Percentiles rank a stretch among this genome's conserved stretches.
These are phyloP conservation scores for Pneumocystis carinii DNA, from an alignment of 1,139 yeast species.

Conservation along the genomic window DNA sequence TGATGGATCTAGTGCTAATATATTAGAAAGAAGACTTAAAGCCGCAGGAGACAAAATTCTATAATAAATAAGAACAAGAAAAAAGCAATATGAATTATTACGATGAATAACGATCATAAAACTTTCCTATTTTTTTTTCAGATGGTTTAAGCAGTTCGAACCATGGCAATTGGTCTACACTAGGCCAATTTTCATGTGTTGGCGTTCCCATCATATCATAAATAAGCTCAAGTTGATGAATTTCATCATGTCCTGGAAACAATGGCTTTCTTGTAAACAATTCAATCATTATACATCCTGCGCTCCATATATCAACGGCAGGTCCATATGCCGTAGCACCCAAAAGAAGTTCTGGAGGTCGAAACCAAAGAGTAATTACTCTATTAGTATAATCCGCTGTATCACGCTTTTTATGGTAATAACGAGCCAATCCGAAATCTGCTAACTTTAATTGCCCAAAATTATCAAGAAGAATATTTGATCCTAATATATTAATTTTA, in stretches of 20 bases:
- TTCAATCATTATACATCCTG: constrained; percentile 81
- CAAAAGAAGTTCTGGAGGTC: constrained; percentile 84
- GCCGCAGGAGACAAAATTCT: constrained; percentile 36
- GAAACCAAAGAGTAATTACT: constrained; percentile 90
- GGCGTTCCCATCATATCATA: constrained; percentile 85
- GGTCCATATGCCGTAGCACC: constrained; percentile 85
- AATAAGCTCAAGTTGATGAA: constrained; percentile 63
- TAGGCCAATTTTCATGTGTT: constrained; percentile 59
- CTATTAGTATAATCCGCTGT: constrained; percentile 72
- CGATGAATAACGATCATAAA: constrained; percentile 32
- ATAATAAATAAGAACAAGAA: background rate
- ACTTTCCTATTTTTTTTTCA: constrained; percentile 33
- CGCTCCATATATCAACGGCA: constrained; percentile 94
- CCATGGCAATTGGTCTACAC: constrained; percentile 70
- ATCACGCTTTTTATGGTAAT: constrained; percentile 25
- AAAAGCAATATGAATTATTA: background rate
- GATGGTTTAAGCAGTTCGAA: constrained; percentile 65
- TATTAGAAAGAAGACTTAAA: constrained; percentile 46
- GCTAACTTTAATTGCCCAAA: constrained; percentile 70
- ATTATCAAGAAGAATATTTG: constrained; percentile 64
- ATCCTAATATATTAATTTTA: constrained; percentile 19
- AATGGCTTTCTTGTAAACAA: constrained; percentile 59
- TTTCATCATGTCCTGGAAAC: constrained; percentile 80
- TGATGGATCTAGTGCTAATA: constrained; percentile 55
- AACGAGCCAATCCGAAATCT: constrained; percentile 84